phyloP scores from a whole-genome alignment of 176 grass and related monocot species.

The Pontederia paniculata region DNA sequence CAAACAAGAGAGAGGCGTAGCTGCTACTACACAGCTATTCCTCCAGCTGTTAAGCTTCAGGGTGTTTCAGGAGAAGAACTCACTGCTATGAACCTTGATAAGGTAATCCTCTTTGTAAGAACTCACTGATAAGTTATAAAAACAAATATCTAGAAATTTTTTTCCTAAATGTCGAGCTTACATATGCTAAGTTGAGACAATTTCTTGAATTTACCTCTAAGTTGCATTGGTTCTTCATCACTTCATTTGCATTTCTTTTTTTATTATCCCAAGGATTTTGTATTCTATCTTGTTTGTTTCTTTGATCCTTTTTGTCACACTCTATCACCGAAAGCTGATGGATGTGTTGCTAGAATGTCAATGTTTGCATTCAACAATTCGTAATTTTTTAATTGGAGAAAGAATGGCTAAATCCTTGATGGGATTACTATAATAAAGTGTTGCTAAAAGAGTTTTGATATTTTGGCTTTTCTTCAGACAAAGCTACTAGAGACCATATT shows the following conservation, averaged over 20 bases:
- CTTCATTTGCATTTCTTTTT: too few species aligned
- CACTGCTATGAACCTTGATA: slow-evolving; percentile 77
- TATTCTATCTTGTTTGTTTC: too few species aligned
- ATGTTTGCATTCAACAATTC: too few species aligned
- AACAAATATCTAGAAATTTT: not conserved
- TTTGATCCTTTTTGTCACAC: too few species aligned
- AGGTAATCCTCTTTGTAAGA: slow-evolving; percentile 53
- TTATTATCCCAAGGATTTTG: too few species aligned
- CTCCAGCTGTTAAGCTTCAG: slow-evolving; percentile 52
- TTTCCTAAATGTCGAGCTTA: not conserved
- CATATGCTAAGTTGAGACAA: too few species aligned
- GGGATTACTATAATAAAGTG: not conserved
- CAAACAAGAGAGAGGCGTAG: slow-evolving; percentile 33
- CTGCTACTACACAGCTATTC: slow-evolving; percentile 80
- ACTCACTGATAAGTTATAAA: not conserved
- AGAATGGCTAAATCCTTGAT: too few species aligned
- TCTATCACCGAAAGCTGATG: too few species aligned
- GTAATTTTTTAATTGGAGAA: too few species aligned
- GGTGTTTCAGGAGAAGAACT: slow-evolving; percentile 56
- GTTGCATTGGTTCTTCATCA: too few species aligned
- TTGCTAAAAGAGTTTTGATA: slow-evolving; percentile 19
- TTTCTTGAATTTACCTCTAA: too few species aligned
- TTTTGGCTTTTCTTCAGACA: slow-evolving; percentile 37
- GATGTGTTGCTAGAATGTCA: too few species aligned
- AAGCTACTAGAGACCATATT: slow-evolving; percentile 57